A percentile compares a stretch with the other conserved stretches of the same genome.
Evolutionary conservation across 2,329 filamentous ascomycete genomes (phyloP).

Genomic region (Claviceps digitariae): DNA sequence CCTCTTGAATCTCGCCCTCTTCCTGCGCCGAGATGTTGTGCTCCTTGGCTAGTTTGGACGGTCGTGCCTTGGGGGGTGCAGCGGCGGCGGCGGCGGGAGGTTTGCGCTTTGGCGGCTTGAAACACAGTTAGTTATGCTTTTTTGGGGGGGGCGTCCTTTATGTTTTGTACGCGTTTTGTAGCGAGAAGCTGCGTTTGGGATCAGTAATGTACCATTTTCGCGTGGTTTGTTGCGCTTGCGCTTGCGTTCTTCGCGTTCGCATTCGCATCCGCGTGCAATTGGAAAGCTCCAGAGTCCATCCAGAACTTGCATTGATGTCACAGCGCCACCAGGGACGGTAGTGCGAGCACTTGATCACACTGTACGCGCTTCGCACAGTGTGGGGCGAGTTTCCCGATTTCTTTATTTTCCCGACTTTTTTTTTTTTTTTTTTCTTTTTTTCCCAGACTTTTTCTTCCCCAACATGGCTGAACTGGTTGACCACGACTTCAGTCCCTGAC

Average conservation of each 20-base stretch:
- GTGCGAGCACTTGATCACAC: too few relatives aligned
- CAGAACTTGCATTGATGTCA: background rate
- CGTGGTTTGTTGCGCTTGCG: background rate
- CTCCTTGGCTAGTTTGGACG: conserved; percentile 84
- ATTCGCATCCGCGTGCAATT: background rate
- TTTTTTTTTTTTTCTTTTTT: too few relatives aligned
- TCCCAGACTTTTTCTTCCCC: background rate
- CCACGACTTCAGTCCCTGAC: too few relatives aligned
- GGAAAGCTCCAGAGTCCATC: background rate
- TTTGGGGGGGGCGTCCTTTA: too few relatives aligned
- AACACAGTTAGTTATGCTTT: background rate
- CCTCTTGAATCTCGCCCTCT: conserved; percentile 83
- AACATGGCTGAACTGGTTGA: background rate
- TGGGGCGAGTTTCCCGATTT: too few relatives aligned
- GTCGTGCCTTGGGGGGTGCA: conserved; percentile 33
- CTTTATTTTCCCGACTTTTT: too few relatives aligned
- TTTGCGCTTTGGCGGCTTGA: conserved; percentile 41
- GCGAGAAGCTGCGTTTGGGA: background rate
- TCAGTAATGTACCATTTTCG: background rate
- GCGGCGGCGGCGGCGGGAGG: conserved; percentile 16
- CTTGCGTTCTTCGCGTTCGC: background rate
- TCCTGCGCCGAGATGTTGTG: conserved; percentile 74
- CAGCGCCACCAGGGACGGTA: too few relatives aligned
- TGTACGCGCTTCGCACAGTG: too few relatives aligned
- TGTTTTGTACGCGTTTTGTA: background rate